These are phyloP conservation scores for Nitzschia palea DNA, from an alignment of 108 stramenopile genomes.

Conservation along the genomic window DNA sequence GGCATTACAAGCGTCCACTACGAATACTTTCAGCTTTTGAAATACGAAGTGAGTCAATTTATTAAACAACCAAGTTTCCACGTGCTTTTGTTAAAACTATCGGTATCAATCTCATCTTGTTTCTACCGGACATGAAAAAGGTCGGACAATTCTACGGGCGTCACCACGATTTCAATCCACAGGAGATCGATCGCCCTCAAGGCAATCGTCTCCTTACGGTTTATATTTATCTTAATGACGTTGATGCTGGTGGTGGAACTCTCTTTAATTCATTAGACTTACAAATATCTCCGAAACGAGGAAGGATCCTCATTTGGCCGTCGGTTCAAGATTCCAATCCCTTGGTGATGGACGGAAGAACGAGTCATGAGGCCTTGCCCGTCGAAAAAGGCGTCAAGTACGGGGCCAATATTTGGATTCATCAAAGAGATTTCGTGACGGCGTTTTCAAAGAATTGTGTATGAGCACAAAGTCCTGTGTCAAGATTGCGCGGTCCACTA, in stretches of 20 bases:
- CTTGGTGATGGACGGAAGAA: slow-evolving; percentile 59
- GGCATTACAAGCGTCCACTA: slow-evolving; percentile 62
- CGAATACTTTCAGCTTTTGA: slow-evolving; percentile 60
- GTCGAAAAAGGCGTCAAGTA: slow-evolving; percentile 81
- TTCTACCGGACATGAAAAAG: too few relatives aligned
- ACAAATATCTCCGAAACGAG: slow-evolving; percentile 68
- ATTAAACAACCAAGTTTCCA: background rate
- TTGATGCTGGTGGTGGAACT: slow-evolving; percentile 89
- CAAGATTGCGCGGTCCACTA: too few relatives aligned
- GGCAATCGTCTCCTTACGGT: slow-evolving; percentile 82
- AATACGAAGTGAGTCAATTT: slow-evolving; percentile 39
- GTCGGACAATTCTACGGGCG: slow-evolving; percentile 26
- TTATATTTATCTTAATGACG: slow-evolving; percentile 88
- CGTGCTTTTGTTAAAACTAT: background rate
- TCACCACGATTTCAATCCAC: slow-evolving; percentile 41
- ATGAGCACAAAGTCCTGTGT: too few relatives aligned
- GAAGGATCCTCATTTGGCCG: slow-evolving; percentile 86
- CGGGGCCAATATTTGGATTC: slow-evolving; percentile 91
- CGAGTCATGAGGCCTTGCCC: slow-evolving; percentile 82
- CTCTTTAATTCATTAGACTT: slow-evolving; percentile 50
- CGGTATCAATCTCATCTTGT: too few relatives aligned
- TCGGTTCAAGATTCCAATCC: slow-evolving; percentile 59
- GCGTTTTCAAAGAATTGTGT: slow-evolving; percentile 58
- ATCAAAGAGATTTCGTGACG: slow-evolving; percentile 55
- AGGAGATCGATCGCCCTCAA: slow-evolving; percentile 34